Percentiles rank a stretch among this genome's conserved stretches.
phyloP scores from a whole-genome alignment of 345 rosid species.

The Brassica nigra region DNA sequence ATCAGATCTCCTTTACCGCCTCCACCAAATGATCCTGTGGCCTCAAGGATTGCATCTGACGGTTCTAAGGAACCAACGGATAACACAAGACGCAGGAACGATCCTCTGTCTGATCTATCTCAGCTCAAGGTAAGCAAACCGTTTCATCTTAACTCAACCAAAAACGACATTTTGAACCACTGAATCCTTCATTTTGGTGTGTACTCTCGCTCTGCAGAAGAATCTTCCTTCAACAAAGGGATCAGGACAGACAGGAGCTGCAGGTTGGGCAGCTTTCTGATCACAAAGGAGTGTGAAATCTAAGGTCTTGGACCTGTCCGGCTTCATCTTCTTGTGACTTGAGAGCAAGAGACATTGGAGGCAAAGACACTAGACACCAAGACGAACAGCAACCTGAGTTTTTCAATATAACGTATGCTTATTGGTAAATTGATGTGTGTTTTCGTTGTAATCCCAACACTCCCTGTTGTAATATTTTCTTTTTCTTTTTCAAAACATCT shows the following conservation, averaged over 20 bases:
- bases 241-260: slow-evolving; percentile 67
- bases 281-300: slow-evolving; percentile 62
- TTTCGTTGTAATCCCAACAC: slow-evolving; percentile 15
- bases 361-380: slow-evolving; percentile 29
- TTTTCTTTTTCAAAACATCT: background rate
- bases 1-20: slow-evolving; percentile 87
- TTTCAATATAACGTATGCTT: slow-evolving; percentile 22
- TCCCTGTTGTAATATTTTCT: slow-evolving; percentile 19
- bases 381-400: background rate
- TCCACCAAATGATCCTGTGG: slow-evolving; percentile 84
- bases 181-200: background rate
- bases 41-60: slow-evolving; percentile 51
- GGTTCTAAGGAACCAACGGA: slow-evolving; percentile 40
- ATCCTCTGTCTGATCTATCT: slow-evolving; percentile 75
- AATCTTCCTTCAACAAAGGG: slow-evolving; percentile 70
- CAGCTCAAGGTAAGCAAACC: slow-evolving; percentile 66
- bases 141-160: background rate
- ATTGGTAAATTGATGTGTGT: slow-evolving; percentile 32
- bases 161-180: background rate
- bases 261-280: slow-evolving; percentile 99
- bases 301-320: slow-evolving; percentile 50
- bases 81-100: slow-evolving; percentile 44
- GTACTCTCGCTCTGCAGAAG: slow-evolving; percentile 54
- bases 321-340: slow-evolving; percentile 37
- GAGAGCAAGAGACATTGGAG: slow-evolving; percentile 36